These are phyloP conservation scores for Trypanosoma melophagium DNA, from an alignment of 208 protist species.

Conservation along the genomic window DNA sequence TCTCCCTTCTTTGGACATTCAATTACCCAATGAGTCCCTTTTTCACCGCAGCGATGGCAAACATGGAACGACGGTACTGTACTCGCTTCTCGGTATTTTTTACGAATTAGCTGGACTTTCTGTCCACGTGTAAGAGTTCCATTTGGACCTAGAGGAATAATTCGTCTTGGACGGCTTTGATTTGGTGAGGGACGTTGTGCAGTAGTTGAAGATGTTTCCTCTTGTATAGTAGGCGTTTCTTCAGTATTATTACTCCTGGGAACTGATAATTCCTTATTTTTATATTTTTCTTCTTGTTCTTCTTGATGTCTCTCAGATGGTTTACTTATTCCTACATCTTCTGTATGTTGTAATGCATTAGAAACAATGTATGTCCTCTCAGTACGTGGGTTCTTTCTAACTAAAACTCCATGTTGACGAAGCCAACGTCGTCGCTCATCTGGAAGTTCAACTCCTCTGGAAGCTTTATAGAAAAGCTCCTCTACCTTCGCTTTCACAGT, in stretches of 20 bases:
- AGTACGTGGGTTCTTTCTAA: slow-evolving; percentile 64
- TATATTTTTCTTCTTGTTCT: slow-evolving; percentile 3
- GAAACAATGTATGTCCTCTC: slow-evolving; percentile 54
- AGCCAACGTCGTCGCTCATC: slow-evolving; percentile 84
- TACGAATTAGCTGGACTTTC: slow-evolving; percentile 66
- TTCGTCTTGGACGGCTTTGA: slow-evolving; percentile 25
- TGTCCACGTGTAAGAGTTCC: slow-evolving; percentile 64
- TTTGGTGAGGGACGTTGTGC: not conserved
- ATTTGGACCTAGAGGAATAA: slow-evolving; percentile 68
- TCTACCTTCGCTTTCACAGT: slow-evolving; percentile 74
- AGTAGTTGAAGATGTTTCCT: not conserved
- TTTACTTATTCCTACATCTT: slow-evolving; percentile 3
- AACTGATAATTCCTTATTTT: not conserved
- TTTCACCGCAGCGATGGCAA: slow-evolving; percentile 75
- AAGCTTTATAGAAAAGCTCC: slow-evolving; percentile 86
- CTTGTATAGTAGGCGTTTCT: not conserved
- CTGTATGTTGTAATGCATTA: slow-evolving; percentile 30
- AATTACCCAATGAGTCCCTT: slow-evolving; percentile 73
- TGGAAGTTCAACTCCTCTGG: slow-evolving; percentile 67
- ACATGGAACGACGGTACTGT: slow-evolving; percentile 80
- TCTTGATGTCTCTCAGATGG: not conserved
- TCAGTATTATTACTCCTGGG: not conserved
- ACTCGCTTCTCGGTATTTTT: slow-evolving; percentile 54
- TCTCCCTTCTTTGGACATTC: slow-evolving; percentile 75
- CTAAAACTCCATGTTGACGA: slow-evolving; percentile 74